Conservation (phyloP, 164 flowering plant genomes). For the Umbilicus rupestris region DNA sequence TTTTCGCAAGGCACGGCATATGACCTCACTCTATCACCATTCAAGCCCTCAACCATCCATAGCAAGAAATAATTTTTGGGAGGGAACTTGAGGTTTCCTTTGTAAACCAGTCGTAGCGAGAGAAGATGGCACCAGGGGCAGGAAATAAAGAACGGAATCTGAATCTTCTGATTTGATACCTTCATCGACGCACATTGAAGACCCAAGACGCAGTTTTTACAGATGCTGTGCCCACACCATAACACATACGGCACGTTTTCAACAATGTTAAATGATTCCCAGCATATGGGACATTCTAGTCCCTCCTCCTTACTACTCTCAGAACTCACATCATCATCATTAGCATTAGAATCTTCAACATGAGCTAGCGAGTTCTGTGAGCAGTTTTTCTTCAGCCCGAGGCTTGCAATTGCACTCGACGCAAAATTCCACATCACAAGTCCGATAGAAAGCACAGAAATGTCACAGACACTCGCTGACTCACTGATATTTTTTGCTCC, state of each 20-base stretch:
- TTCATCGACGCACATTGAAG: constrained; percentile 41
- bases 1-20: constrained; percentile 13
- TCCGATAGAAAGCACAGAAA: neutral
- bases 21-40: constrained; percentile 32
- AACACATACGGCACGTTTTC: constrained; percentile 63
- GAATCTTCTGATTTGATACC: constrained; percentile 33
- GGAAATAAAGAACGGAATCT: constrained; percentile 53
- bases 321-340: constrained; percentile 39
- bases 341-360: constrained; percentile 40
- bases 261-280: constrained; percentile 66
- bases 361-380: constrained; percentile 11
- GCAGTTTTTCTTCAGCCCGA: constrained; percentile 23
- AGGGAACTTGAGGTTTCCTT: constrained; percentile 53
- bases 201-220: constrained; percentile 57
- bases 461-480: neutral
- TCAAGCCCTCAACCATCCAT: constrained; percentile 72
- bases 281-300: constrained; percentile 67
- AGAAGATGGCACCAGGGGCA: constrained; percentile 76
- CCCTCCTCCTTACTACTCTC: constrained; percentile 39
- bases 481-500: neutral
- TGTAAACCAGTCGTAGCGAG: constrained; percentile 45
- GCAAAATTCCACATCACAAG: constrained; percentile 38
- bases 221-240: constrained; percentile 78
- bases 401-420: constrained; percentile 26
- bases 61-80: constrained; percentile 57